Base-by-base conservation (phyloP, 2,329 filamentous ascomycete species). In the Paecilomyces sp. region DNA sequence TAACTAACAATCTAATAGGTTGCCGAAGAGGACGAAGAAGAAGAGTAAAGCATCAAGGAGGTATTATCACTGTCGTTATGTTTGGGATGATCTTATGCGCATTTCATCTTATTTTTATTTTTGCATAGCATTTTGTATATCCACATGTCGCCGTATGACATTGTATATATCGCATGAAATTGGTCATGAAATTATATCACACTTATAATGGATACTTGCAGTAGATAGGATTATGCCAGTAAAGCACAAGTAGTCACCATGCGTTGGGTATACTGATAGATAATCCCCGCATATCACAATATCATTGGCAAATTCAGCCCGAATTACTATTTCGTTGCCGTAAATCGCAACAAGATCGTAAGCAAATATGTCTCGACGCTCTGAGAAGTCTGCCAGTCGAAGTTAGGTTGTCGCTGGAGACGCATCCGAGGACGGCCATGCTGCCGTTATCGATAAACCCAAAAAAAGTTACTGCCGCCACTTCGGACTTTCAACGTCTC, bases 1-100 rank as follows among this genome's bases (percentile, higher is more conserved):
- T 63, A 62, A 51, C 67, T 72, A 67, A 71, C 54, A 22, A 24
- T 55, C 51, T n/a, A 15, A 5, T 54, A 77, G 75, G 72, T 76
- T 63, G 74, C 73, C 50, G 75, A 77, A 64, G 75, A 75, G 55
- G 74, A 75, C 33, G 73, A 74, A 57, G 72, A 75, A 51, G 72
- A 75, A 53, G 71, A 75, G 66, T 72, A 68, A 63, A 66, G 24
- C 55, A 25, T 50, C 24, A 57, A 1, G 5, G 22, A 50, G n/a
- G 55, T 18, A 57, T 47, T 18, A 15, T 47, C 41, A 18, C 15
- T 47, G 41, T 47, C 18, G 18, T 47, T 30, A 18, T 33, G 15
- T 36, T 33, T 9, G 62, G 58, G 53, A 62, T 59, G 7, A 8
- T 47, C 18, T 47, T 22, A 63, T 59, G 56, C 34, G 62, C 60